Conservation (phyloP, 2,329 filamentous ascomycete species). For the Aureobasidium melanogenum region DNA sequence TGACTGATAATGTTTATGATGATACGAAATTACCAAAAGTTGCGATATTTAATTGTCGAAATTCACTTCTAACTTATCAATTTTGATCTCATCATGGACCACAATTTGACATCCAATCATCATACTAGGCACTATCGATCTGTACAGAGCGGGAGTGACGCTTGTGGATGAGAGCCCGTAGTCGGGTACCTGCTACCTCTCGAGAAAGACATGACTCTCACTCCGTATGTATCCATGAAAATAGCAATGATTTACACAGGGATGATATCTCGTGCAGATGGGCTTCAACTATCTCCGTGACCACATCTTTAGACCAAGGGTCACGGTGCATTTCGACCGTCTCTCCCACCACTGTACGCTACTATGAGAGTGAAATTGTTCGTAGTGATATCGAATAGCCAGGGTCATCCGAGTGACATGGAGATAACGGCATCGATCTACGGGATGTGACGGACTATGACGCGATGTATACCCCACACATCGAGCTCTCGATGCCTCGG, state of each 20-base stretch:
- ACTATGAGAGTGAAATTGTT: too few species aligned
- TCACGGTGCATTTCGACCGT: too few species aligned
- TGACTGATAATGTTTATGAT: not conserved
- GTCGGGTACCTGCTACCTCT: too few species aligned
- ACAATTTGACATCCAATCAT: not conserved
- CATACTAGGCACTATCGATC: not conserved
- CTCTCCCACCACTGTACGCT: too few species aligned
- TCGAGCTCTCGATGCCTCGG: not conserved
- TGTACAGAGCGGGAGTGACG: too few species aligned
- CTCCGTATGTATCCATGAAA: too few species aligned
- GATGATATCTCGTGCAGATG: too few species aligned
- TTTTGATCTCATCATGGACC: not conserved
- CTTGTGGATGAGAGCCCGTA: too few species aligned
- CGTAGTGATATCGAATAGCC: not conserved
- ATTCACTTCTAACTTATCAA: not conserved
- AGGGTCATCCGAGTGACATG: not conserved
- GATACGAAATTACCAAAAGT: not conserved
- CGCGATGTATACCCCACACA: not conserved
- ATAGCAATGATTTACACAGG: too few species aligned
- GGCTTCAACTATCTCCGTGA: too few species aligned
- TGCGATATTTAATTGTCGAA: not conserved
- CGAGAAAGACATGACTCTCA: too few species aligned
- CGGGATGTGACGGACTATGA: not conserved
- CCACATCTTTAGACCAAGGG: too few species aligned
- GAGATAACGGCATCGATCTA: not conserved